These are phyloP conservation scores for Globisporangium polare DNA, from an alignment of 352 stramenopile species.

Conservation along the genomic window DNA sequence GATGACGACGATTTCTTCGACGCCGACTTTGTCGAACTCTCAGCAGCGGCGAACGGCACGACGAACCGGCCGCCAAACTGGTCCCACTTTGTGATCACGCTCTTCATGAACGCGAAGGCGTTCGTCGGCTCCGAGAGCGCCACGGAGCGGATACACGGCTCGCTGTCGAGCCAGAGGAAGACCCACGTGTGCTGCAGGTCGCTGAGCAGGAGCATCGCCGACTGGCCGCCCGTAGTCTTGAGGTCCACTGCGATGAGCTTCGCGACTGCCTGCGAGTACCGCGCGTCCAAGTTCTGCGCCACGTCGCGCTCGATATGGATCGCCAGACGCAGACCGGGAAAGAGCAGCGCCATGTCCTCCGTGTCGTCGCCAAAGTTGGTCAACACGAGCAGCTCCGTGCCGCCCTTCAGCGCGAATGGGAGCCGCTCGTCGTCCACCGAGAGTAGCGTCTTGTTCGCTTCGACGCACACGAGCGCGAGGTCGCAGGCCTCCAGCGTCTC, in stretches of 20 bases:
- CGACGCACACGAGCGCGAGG: conserved; percentile 6
- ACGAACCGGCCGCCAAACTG: not conserved
- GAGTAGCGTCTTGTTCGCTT: conserved; percentile 8
- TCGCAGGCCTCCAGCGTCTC: conserved; percentile 4
- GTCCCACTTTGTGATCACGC: conserved; percentile 4
- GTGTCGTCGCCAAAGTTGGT: conserved; percentile 11
- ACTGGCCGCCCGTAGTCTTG: conserved; percentile 5
- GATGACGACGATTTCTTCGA: not conserved
- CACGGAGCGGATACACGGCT: conserved; percentile 9
- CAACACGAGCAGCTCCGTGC: conserved; percentile 10
- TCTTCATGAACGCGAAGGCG: conserved; percentile 3
- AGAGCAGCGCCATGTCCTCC: conserved; percentile 5
- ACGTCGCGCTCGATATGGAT: conserved; percentile 4
- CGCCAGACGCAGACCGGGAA: conserved; percentile 7
- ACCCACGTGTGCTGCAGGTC: conserved; percentile 9
- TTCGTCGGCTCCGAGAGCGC: not conserved
- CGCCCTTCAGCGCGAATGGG: conserved; percentile 5
- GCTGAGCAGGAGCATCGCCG: conserved; percentile 9
- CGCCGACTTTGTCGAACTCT: not conserved
- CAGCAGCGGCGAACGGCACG: not conserved
- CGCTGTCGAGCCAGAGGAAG: conserved; percentile 10
- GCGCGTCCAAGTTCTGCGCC: conserved; percentile 2
- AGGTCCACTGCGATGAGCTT: conserved; percentile 9
- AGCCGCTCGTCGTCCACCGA: conserved; percentile 9
- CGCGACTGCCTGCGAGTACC: conserved; percentile 6